Conservation (phyloP, 1,139 yeast genomes). For the Hyphopichia fennica region DNA sequence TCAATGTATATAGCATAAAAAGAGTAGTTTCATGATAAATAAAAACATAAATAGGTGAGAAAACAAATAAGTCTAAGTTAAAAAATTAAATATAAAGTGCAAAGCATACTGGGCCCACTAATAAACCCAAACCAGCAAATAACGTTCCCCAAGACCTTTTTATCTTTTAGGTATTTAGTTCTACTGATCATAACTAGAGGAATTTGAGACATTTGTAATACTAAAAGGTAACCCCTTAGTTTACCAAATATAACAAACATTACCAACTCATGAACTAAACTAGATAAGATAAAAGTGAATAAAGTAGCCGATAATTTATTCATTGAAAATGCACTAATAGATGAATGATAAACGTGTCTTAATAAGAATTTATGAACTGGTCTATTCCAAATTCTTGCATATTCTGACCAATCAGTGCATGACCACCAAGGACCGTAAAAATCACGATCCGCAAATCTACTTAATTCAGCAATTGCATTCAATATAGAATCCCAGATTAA, state of each 20-base stretch:
- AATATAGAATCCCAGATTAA: conserved; percentile 93
- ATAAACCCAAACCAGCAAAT: conserved; percentile 92
- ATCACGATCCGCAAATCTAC: conserved; percentile 83
- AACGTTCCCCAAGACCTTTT: conserved; percentile 69
- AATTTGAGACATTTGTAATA: conserved; percentile 81
- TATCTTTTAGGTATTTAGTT: conserved; percentile 51
- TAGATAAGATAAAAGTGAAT: conserved; percentile 77
- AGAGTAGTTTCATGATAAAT: neutral
- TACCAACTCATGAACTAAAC: conserved; percentile 84
- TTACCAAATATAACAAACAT: conserved; percentile 86
- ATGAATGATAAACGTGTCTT: conserved; percentile 92
- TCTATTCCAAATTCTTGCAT: conserved; percentile 90
- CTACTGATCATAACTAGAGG: conserved; percentile 60
- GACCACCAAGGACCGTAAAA: conserved; percentile 99
- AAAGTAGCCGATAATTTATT: conserved; percentile 70
- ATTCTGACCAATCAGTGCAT: conserved; percentile 90
- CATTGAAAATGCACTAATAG: conserved; percentile 73
- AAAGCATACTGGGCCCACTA: conserved; percentile 85
- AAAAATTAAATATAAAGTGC: conserved; percentile 79
- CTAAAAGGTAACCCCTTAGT: conserved; percentile 74
- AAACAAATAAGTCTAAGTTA: conserved; percentile 20
- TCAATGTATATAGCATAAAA: too few relatives aligned
- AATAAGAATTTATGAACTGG: conserved; percentile 92
- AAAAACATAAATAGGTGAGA: neutral
- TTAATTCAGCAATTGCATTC: conserved; percentile 85